Base-by-base conservation (phyloP, 345 rosid genomes). In the Adansonia digitata region DNA sequence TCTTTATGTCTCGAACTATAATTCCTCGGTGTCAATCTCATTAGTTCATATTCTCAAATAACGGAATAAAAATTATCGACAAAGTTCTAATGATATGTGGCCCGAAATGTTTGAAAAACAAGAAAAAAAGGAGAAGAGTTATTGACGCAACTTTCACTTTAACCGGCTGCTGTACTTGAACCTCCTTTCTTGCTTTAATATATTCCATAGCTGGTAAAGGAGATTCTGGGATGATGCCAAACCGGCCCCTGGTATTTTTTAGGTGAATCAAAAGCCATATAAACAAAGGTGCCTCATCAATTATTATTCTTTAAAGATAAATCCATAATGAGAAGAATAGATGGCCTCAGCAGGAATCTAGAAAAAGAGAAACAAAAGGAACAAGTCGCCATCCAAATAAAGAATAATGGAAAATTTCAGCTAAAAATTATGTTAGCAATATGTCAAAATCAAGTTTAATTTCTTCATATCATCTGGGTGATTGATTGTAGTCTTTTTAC, bases 61-160 rank as follows among this genome's bases (percentile, higher is more conserved):
- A 81, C 77, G 77, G 84, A 77, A 85, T 62, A 37, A 70, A 71
- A 77, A 78, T 69, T 68, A 74, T 76, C 26, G 79, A 82, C 76
- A 73, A n/a, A 71, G 83, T 78, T 77, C 63, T 79, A 18, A 78
- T 83, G 72, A 75, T 17, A 72, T 81, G 89, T 85, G 91, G 90
- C 86, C 89, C 86, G 83, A 83, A n/a, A 83, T 86, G 89, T 89
- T 86, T 91, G 97, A 88, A 88, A 84, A 88, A 83, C 88, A 89
- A 84, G 88, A 80, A 87, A 88, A 83, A 84, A 87, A 81, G 84
- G 77, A 78, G 52, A 74, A 81, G 87, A 85, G 84, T 84, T 68
- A 82, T 80, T 74, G 35, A 79, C 71, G 84, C 57, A 81, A 85
- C 92, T 87, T 86, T 85, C 83, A 77, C 88, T 87, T 89, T 86